Evolutionary conservation across 1,139 yeast species (phyloP).

Genomic region (Candida sp.): DNA sequence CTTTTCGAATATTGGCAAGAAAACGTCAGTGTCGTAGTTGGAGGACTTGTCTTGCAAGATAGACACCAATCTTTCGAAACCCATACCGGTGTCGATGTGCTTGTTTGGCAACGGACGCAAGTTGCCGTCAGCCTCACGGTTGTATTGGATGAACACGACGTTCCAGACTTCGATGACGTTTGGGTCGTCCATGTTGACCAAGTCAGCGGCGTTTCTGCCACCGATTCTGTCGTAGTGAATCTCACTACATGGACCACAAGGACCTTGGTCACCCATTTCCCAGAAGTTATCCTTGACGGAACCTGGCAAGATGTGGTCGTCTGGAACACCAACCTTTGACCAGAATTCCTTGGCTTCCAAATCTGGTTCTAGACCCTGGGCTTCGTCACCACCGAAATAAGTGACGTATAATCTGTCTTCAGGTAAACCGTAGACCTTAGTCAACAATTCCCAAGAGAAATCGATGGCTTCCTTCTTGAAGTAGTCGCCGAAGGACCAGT

Average conservation of each 20-base stretch:
- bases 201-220: conserved; percentile 89
- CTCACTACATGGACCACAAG: conserved; percentile 99
- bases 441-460: conserved; percentile 90
- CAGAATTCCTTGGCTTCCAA: conserved; percentile 90
- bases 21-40: conserved; percentile 97
- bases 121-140: conserved; percentile 89
- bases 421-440: conserved; percentile 80
- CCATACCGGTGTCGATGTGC: conserved; percentile 99
- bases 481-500: conserved; percentile 99
- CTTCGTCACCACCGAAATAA: conserved; percentile 91
- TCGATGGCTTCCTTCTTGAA: conserved; percentile 92
- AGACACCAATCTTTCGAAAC: conserved; percentile 96
- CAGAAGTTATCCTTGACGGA: conserved; percentile 91
- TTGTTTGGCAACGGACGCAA: conserved; percentile 87
- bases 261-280: conserved; percentile 99
- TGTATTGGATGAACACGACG: conserved; percentile 94
- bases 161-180: conserved; percentile 98
- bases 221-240: conserved; percentile 98
- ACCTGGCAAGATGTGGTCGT: conserved; percentile 94
- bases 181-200: conserved; percentile 97
- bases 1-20: conserved; percentile 81
- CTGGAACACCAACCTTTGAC: conserved; percentile 87
- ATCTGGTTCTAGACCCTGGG: conserved; percentile 89
- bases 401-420: conserved; percentile 88
- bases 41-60: conserved; percentile 89